Evolutionary conservation across 129 eudicot genomes (phyloP).

Genomic region (Sambucus nigra): DNA sequence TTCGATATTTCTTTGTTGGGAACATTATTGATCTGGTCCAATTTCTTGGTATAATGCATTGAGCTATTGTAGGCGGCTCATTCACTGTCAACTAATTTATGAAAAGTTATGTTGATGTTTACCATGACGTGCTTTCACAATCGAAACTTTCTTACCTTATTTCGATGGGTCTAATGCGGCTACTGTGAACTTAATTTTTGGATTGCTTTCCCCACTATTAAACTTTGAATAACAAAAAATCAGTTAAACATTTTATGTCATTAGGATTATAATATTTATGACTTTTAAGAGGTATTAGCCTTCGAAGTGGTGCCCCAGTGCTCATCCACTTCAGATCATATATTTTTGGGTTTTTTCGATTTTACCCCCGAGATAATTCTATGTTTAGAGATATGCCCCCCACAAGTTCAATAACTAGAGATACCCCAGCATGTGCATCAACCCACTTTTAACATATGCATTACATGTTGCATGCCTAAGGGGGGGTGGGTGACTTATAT

Average conservation of each 20-base stretch:
- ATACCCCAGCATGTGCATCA: too few species aligned
- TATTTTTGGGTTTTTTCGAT: too few species aligned
- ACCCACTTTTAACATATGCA: too few species aligned
- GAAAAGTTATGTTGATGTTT: background rate
- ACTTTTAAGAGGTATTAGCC: background rate
- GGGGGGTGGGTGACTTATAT: too few species aligned
- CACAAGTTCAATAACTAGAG: too few species aligned
- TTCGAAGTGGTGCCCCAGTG: background rate
- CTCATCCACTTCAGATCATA: background rate
- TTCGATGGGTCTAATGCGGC: background rate
- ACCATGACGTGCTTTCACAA: background rate
- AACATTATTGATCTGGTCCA: too few species aligned
- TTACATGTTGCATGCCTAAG: too few species aligned
- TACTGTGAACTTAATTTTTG: background rate
- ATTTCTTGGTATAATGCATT: too few species aligned
- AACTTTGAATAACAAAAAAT: background rate
- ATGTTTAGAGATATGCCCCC: too few species aligned
- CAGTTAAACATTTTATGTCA: background rate
- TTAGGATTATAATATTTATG: background rate
- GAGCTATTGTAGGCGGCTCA: background rate
- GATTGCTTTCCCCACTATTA: background rate
- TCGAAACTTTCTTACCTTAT: background rate
- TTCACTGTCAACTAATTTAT: background rate
- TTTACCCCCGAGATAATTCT: too few species aligned
- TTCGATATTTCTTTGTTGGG: too few species aligned